Percentiles rank a stretch among this genome's conserved stretches.
These are phyloP conservation scores for Aphanomyces invadans DNA, from an alignment of 352 stramenopile genomes.

Conservation along the genomic window DNA sequence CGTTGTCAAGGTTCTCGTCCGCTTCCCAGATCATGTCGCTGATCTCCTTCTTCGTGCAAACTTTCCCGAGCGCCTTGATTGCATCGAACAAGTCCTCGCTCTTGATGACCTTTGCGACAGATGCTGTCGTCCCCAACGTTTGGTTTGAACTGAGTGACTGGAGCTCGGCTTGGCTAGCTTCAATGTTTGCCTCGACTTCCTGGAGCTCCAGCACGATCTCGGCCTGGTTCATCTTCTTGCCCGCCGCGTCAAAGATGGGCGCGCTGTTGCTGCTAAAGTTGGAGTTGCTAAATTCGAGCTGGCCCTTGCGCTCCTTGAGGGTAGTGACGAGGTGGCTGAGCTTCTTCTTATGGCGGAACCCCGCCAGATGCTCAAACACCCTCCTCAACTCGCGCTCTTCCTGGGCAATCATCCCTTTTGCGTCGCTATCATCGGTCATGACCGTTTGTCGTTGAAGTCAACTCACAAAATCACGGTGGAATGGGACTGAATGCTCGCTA, in stretches of 20 bases:
- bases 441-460: too few relatives aligned
- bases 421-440: slow-evolving; percentile 37
- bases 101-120: slow-evolving; percentile 69
- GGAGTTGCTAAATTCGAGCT: slow-evolving; percentile 48
- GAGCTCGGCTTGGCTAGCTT: slow-evolving; percentile 47
- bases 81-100: slow-evolving; percentile 89
- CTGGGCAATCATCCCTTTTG: slow-evolving; percentile 87
- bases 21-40: slow-evolving; percentile 98
- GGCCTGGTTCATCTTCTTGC: slow-evolving; percentile 64
- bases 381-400: slow-evolving; percentile 92
- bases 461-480: too few relatives aligned
- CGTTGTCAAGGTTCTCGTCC: slow-evolving; percentile 94
- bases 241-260: slow-evolving; percentile 69
- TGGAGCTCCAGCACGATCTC: slow-evolving; percentile 74
- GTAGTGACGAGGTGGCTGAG: slow-evolving; percentile 35
- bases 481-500: too few relatives aligned
- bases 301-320: slow-evolving; percentile 48
- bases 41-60: slow-evolving; percentile 91
- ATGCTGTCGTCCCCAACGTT: slow-evolving; percentile 12
- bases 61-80: slow-evolving; percentile 90
- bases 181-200: slow-evolving; percentile 45
- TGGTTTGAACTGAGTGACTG: slow-evolving; percentile 39
- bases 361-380: slow-evolving; percentile 91
- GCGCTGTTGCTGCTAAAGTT: slow-evolving; percentile 54
- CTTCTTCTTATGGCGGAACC: slow-evolving; percentile 85